A percentile compares a stretch with the other conserved stretches of the same genome.
phyloP scores from a whole-genome alignment of 176 grass and related monocot species.

The Zea mays region Zm-B73-REFERENCE-NAM-5.0 NC_050100.1:30438001-30438500 shows the following conservation, averaged over 20 bases:
- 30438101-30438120: conserved; percentile 99
- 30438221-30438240: conserved; percentile 62
- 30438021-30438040: conserved; percentile 15
- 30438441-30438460: conserved; percentile 10
- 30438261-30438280: conserved; percentile 99
- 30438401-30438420: conserved; percentile 22
- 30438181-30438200: conserved; percentile 42
- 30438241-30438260: conserved; percentile 99
- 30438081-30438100: conserved; percentile 99
- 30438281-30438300: conserved; percentile 97
- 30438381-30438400: conserved; percentile 97
- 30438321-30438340: conserved; percentile 99
- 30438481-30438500: neutral
- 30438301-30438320: conserved; percentile 99
- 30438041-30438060: conserved; percentile 98
- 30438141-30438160: conserved; percentile 78
- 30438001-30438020: conserved; percentile 21
- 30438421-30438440: conserved; percentile 17
- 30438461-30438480: neutral
- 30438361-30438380: conserved; percentile 98
- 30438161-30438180: conserved; percentile 74
- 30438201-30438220: conserved; percentile 14
- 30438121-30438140: conserved; percentile 94
- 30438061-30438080: conserved; percentile 99
- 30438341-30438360: conserved; percentile 89